Base-by-base conservation (phyloP, 768 basidiomycete species). In the Podaxis sp. region DNA sequence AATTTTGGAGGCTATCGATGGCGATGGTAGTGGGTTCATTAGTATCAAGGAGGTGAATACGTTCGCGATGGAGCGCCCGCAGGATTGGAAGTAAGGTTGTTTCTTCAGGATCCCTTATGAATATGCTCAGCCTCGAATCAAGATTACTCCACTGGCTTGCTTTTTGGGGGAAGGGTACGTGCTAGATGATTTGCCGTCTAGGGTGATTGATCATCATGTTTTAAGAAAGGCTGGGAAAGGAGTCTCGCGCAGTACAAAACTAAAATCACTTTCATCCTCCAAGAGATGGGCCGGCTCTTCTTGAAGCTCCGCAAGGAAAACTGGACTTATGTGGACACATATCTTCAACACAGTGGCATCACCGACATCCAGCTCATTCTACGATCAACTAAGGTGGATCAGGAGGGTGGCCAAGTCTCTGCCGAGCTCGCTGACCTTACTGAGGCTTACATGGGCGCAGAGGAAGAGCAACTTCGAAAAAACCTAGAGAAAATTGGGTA, bases 1-100 rank as follows among this genome's bases (percentile, higher is more conserved):
- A 0, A 67, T 80, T 44, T 66, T 71, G 19, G 78, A 79, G 63
- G 78, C 78, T 0, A 75, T 80, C 49, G 80, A 81, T 46, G 76
- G 75, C 28, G 79, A 80, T 59, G 74, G 70, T 0, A 74, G 28
- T 30, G 28, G 28, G 28, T 30, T 30, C 28, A 7, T 30, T 30
- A 30, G 28, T 30, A 30, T 7, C 75, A 65, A 66, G 19, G 76
- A 78, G 52, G 75, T 69, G 1, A 78, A 79, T 52, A 59, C 64
- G 0, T 77, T 79, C 57, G 72, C 74, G 0, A 26, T 64, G 2
- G 57, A 67, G 2, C 68, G 72, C 0, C 78, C 77, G 0, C 49
- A 64, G 30, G 70, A 68, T 3, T 76, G 74, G 73, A 75, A 64
- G 68, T 69, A 6, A 15, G 68, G 61, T 3, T 38, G 11, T 13